phyloP scores from a whole-genome alignment of 2,329 filamentous ascomycete species.

The Pseudonectria buxi region DNA sequence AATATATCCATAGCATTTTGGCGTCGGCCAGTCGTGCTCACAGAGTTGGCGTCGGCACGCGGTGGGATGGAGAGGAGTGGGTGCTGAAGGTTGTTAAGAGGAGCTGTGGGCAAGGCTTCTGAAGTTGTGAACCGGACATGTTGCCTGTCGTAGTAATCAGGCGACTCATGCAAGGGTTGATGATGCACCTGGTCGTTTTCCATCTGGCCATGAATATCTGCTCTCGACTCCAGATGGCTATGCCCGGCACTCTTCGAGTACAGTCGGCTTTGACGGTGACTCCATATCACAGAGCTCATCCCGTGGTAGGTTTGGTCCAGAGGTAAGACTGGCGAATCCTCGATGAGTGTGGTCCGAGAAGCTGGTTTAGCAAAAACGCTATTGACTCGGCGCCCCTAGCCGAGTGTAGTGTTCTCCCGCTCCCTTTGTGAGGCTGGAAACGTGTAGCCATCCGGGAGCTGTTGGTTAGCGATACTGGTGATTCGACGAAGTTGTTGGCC shows the following conservation, averaged over 20 bases:
- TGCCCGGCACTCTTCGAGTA: slow-evolving; percentile 2
- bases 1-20: slow-evolving; percentile 42
- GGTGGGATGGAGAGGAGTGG: slow-evolving; percentile 4
- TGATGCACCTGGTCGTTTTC: slow-evolving; percentile 1
- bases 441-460: slow-evolving; percentile 2
- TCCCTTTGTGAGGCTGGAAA: slow-evolving; percentile 11
- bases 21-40: slow-evolving; percentile 29
- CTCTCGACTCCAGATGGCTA: slow-evolving; percentile 1
- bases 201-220: slow-evolving; percentile 2
- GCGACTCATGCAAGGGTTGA: neutral
- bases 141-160: neutral
- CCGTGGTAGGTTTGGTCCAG: slow-evolving; percentile 16
- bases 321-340: slow-evolving; percentile 10
- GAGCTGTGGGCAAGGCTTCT: slow-evolving; percentile 3
- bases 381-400: slow-evolving; percentile 22
- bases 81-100: neutral
- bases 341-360: slow-evolving; percentile 18
- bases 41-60: slow-evolving; percentile 18
- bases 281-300: slow-evolving; percentile 9
- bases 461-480: slow-evolving; percentile 14
- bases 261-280: slow-evolving; percentile 1
- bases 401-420: slow-evolving; percentile 20
- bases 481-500: slow-evolving; percentile 24
- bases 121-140: slow-evolving; percentile 1
- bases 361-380: slow-evolving; percentile 19